Conservation (phyloP, 441 rosid genomes). For the Manihot esculenta region DNA sequence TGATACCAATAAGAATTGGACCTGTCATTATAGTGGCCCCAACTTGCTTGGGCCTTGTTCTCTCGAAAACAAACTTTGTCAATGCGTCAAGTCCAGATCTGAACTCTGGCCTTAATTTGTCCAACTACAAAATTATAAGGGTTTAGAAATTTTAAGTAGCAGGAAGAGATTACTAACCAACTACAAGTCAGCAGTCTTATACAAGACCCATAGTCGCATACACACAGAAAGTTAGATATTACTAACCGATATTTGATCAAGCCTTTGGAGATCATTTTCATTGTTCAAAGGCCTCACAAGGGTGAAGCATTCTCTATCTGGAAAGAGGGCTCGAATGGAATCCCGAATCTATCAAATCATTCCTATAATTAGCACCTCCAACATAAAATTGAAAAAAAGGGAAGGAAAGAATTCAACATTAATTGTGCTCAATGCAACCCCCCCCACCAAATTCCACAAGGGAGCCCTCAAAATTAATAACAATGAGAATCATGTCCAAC, state of each 20-base stretch:
- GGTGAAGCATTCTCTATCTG: constrained; percentile 92
- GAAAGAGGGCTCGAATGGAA: constrained; percentile 86
- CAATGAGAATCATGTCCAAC: not conserved
- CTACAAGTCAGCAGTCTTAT: not conserved
- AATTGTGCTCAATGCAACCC: not conserved
- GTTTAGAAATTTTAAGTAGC: constrained; percentile 10
- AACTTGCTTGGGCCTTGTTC: constrained; percentile 95
- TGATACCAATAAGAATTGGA: constrained; percentile 88
- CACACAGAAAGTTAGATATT: constrained; percentile 3
- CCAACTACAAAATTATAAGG: constrained; percentile 50
- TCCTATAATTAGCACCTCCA: constrained; percentile 28
- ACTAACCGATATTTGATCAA: constrained; percentile 89
- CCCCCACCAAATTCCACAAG: too few species aligned
- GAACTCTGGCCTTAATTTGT: constrained; percentile 79
- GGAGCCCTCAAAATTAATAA: not conserved
- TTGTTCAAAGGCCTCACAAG: constrained; percentile 88
- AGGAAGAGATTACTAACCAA: not conserved
- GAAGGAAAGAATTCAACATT: not conserved
- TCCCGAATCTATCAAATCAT: constrained; percentile 69
- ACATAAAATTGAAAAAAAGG: too few species aligned
- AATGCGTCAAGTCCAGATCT: constrained; percentile 85
- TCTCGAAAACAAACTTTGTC: constrained; percentile 95
- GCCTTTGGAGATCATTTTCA: constrained; percentile 80
- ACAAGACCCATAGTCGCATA: not conserved
- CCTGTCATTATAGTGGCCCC: constrained; percentile 93